Base-by-base conservation (phyloP, 2,329 filamentous ascomycete species). In the Cytospora schulzeri region DNA sequence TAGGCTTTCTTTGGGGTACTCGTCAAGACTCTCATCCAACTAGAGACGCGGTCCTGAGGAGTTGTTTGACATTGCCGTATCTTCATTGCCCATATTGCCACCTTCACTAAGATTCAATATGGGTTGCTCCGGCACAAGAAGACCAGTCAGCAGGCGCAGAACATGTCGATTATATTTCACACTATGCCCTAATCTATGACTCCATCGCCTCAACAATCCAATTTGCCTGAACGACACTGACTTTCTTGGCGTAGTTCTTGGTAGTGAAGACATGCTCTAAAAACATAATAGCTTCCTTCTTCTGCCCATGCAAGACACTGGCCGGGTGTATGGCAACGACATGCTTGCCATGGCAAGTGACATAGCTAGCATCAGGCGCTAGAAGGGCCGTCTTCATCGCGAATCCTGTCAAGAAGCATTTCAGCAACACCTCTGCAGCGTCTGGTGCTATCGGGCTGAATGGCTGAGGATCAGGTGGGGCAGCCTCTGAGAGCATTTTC, bases 211-310 rank as follows among this genome's bases (percentile, higher is more conserved):
- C 82, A 0, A 79, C 74, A 19, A 89, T 84, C 87, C 87, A 89
- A 29, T 80, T 76, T 0, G 82, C 83, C 66, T 87, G 83, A 19
- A 89, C 81, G 1, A 81, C 81, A 73, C 85, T 88, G 66, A 89
- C 86, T 73, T 86, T 88, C 73, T 88, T 88, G 0, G 84, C 87
- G 66, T 89, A 89, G 70, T 85, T 89, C 75, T 87, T 88, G 61
- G 82, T 82, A 1, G 87, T 90, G 69, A 84, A 89, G 0, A 89
- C 85, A 68, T 89, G 84, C 68, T 90, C 87, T 12, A 89, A 72
- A 67, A 88, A 90, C 86, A 90, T 87, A 71, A 90, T 88, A 4
- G 86, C 86, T 74, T 88, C 86, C 70, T 81, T 82, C 74, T 88
- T 88, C 70, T 83, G 80, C 0, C 87, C 86, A 67, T 88, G 85